Base-by-base conservation (phyloP, 176 grass and related monocot species). In the Paspalum notatum region DNA sequence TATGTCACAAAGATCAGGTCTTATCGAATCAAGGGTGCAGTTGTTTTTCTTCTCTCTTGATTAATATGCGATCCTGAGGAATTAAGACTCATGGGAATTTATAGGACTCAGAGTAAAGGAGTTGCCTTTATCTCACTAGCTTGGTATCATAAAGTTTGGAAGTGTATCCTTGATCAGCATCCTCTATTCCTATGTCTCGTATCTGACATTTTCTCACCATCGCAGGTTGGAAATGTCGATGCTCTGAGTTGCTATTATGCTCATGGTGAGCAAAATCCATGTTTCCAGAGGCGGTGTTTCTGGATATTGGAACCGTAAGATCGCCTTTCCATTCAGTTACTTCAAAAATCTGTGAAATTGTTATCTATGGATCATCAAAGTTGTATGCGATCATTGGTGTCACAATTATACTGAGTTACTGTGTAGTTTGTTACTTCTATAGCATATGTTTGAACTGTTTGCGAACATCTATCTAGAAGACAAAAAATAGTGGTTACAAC, bases 261-360 rank as follows among this genome's bases (percentile, higher is more conserved):
- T 50, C 97, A 99, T 61, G 97, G 90, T 45, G 97, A 99, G 59
- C 82, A 88, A 88, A 91, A 99, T 87, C 93, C 90, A 64, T 80
- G 83, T 89, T 95, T 99, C 68, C 97, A 99, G 68, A 95, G 97
- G 71, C 82, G 93, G 63, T 95, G 88, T 80, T 99, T 80, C 85
- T 99, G 97, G 93, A 99, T 99, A 78, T 69, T 99, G 75, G 87
- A 95, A 86, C 82, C 84, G 97, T 99, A 96, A 95, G 88, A 84
- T 78, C 54, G 82, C 37, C 37, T 41, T 76, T 71, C 26, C 57
- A 32, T 84, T 80, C 11, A 69, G 12, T 80, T 85, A 59, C 65
- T 75, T 80, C 56, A 75, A 55, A n/a, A 62, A 79, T 58, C 16
- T 52, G 16, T 67, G 41, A 82, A 40, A 77, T 44, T 71, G n/a